A percentile compares a stretch with the other conserved stretches of the same genome.
Conservation (phyloP, 75 land plant genomes). For the Sequoiadendron giganteum region DNA sequence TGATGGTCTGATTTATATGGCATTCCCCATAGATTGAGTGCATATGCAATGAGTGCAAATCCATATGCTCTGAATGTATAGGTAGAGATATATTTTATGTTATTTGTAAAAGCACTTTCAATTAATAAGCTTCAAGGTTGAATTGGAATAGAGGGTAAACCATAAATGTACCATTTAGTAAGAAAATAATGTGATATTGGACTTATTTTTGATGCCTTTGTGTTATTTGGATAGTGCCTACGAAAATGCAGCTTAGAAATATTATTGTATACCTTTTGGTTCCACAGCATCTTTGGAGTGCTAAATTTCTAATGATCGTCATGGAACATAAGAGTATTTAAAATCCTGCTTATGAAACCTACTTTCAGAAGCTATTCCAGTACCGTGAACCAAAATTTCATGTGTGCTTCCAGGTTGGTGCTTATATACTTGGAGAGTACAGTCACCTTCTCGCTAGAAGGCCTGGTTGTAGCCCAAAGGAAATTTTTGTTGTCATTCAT, state of each 20-base stretch:
- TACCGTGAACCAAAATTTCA: background rate
- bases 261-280: background rate
- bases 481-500: conserved; percentile 75
- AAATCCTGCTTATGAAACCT: background rate
- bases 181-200: background rate
- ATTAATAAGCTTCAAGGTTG: background rate
- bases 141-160: background rate
- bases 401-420: conserved; percentile 69
- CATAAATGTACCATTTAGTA: background rate
- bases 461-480: conserved; percentile 59
- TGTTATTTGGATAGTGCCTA: background rate
- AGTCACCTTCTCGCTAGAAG: conserved; percentile 90
- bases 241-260: background rate
- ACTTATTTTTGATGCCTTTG: background rate
- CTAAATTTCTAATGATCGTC: background rate
- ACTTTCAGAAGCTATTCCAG: background rate
- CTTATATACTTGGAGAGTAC: conserved; percentile 98
- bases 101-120: background rate
- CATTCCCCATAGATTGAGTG: background rate
- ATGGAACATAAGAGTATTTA: background rate
- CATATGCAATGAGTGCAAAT: background rate
- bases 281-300: background rate
- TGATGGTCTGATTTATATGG: background rate
- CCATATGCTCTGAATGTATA: background rate
- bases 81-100: background rate